Evolutionary conservation across 345 rosid species (phyloP).

Genomic region (Eucalyptus paniculata): DNA sequence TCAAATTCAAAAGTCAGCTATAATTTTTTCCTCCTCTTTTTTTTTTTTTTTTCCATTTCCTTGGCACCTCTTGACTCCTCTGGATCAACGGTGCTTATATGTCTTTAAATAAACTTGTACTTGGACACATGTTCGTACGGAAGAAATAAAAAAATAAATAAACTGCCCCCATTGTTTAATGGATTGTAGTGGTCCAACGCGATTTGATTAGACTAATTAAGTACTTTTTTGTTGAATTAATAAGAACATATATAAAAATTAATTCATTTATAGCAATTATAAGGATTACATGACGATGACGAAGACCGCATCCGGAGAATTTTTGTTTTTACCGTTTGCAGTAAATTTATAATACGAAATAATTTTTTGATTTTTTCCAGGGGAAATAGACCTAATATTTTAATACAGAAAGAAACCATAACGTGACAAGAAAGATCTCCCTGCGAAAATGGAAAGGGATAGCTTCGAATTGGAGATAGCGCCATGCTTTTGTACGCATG

Average conservation of each 20-base stretch:
- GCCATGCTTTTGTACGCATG: neutral
- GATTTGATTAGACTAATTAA: neutral
- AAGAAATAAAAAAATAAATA: neutral
- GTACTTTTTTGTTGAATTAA: neutral
- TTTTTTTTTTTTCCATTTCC: neutral
- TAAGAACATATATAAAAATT: neutral
- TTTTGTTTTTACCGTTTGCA: neutral
- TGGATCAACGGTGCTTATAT: neutral
- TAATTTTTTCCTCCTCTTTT: neutral
- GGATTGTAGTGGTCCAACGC: neutral
- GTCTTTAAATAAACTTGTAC: neutral
- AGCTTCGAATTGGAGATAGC: neutral
- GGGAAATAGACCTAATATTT: neutral
- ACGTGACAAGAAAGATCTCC: neutral
- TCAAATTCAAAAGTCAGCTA: neutral
- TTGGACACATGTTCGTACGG: neutral
- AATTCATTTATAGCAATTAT: neutral
- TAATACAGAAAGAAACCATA: neutral
- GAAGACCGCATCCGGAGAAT: neutral
- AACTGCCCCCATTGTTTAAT: neutral
- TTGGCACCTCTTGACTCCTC: neutral
- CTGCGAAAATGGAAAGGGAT: neutral
- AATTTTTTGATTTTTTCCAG: neutral
- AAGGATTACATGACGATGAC: neutral
- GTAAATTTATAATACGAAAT: neutral